A percentile compares a stretch with the other conserved stretches of the same genome.
These are phyloP conservation scores for Alectoria sarmentosa DNA, from an alignment of 495 filamentous ascomycete species.

Conservation along the genomic window DNA sequence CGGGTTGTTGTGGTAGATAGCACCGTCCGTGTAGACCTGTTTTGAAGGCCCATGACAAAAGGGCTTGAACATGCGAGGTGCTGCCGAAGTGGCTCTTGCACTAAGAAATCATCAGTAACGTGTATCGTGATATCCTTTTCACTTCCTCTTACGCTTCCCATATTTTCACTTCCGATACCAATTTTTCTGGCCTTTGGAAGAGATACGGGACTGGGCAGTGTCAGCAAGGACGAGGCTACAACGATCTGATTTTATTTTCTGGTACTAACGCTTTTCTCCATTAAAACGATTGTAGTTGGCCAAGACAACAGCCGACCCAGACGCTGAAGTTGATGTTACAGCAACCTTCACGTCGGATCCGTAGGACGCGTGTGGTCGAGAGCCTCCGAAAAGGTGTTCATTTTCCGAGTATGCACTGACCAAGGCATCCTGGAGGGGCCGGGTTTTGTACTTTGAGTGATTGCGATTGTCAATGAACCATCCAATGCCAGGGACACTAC, in stretches of 20 bases:
- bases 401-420: constrained; percentile 28
- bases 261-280: constrained; percentile 14
- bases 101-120: constrained; percentile 18
- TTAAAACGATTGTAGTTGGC: constrained; percentile 44
- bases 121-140: constrained; percentile 9
- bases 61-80: constrained; percentile 41
- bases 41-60: constrained; percentile 36
- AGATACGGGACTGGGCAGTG: constrained; percentile 27
- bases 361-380: constrained; percentile 24
- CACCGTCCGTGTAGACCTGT: constrained; percentile 39
- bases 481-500: constrained; percentile 32
- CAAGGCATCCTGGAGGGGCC: constrained; percentile 34
- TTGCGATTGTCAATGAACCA: constrained; percentile 33
- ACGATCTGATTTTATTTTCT: background rate
- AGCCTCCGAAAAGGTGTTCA: constrained; percentile 38
- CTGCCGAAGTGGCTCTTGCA: constrained; percentile 44
- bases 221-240: background rate
- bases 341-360: constrained; percentile 37
- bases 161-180: constrained; percentile 37
- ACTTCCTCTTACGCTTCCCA: constrained; percentile 45
- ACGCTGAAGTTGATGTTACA: constrained; percentile 37
- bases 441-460: constrained; percentile 37
- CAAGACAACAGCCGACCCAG: constrained; percentile 38
- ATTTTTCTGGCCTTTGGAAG: constrained; percentile 40
- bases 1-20: constrained; percentile 42